Conservation (phyloP, 306 rosid genomes). For the Prunus mira region DNA sequence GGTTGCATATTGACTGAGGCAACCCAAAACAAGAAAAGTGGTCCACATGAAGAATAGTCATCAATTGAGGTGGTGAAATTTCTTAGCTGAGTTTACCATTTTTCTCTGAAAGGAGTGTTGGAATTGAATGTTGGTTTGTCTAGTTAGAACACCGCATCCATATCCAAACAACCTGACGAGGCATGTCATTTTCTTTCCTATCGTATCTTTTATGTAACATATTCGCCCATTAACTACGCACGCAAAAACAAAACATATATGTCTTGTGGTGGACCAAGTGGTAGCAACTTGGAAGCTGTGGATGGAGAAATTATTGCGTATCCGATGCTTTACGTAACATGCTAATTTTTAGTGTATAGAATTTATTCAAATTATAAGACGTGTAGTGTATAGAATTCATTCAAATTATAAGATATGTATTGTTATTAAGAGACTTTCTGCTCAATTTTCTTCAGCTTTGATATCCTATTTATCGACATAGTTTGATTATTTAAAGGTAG, state of each 20-base stretch:
- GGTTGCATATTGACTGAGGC: neutral
- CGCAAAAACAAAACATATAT: neutral
- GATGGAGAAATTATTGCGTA: neutral
- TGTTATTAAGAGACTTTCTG: too few relatives aligned
- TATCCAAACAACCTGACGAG: neutral
- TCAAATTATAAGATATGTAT: too few relatives aligned
- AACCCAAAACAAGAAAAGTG: neutral
- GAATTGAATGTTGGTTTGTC: neutral
- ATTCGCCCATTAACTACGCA: neutral
- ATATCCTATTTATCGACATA: too few relatives aligned
- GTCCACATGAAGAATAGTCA: neutral
- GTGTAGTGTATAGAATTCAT: too few relatives aligned
- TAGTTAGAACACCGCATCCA: neutral
- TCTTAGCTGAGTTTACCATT: neutral
- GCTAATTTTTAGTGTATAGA: neutral
- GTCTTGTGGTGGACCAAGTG: neutral
- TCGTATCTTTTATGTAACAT: neutral
- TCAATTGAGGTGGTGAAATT: neutral
- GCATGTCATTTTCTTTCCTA: neutral
- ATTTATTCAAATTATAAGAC: neutral
- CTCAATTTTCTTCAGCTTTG: too few relatives aligned
- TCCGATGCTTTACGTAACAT: neutral
- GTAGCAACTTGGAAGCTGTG: neutral
- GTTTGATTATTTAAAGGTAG: too few relatives aligned
- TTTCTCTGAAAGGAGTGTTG: neutral